Evolutionary conservation across 768 basidiomycete genomes (phyloP).

Genomic region (Hypholoma sublateritium): DNA sequence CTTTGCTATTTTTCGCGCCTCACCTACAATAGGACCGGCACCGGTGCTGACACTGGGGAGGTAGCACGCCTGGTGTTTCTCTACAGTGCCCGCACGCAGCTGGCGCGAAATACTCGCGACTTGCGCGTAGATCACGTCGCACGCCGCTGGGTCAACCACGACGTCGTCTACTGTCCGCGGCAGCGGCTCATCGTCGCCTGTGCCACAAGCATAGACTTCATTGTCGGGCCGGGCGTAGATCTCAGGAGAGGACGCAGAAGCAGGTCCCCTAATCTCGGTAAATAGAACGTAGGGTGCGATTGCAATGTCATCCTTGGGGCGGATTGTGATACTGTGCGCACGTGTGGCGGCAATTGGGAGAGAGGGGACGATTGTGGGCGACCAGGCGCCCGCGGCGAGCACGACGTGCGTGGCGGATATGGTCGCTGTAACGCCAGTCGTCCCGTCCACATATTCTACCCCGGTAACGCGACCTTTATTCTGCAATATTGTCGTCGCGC

Average conservation of each 20-base stretch:
- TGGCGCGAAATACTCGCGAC: slow-evolving; percentile 63
- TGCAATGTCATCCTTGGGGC: slow-evolving; percentile 37
- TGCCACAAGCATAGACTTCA: slow-evolving; percentile 78
- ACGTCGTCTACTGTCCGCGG: slow-evolving; percentile 77
- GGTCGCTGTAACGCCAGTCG: slow-evolving; percentile 25
- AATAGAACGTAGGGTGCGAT: slow-evolving; percentile 82
- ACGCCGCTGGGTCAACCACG: slow-evolving; percentile 51
- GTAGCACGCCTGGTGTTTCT: slow-evolving; percentile 69
- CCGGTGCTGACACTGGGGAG: slow-evolving; percentile 60
- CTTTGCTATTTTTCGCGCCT: slow-evolving; percentile 50
- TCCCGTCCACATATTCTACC: slow-evolving; percentile 41
- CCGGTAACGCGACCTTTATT: slow-evolving; percentile 44
- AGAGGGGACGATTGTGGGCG: slow-evolving; percentile 52
- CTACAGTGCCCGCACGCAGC: slow-evolving; percentile 52
- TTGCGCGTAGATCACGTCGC: slow-evolving; percentile 52
- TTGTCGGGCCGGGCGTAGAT: slow-evolving; percentile 71
- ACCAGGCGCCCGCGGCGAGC: slow-evolving; percentile 88
- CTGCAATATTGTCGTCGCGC: slow-evolving; percentile 42
- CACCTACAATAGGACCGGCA: slow-evolving; percentile 74
- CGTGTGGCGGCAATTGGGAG: slow-evolving; percentile 65
- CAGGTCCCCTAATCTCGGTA: slow-evolving; percentile 58
- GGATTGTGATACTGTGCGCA: slow-evolving; percentile 73
- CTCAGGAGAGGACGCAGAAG: slow-evolving; percentile 49
- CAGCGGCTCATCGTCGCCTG: slow-evolving; percentile 70
- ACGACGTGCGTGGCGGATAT: slow-evolving; percentile 69